phyloP scores from a whole-genome alignment of 768 basidiomycete genomes.

The Melanogaster broomeanus region DNA sequence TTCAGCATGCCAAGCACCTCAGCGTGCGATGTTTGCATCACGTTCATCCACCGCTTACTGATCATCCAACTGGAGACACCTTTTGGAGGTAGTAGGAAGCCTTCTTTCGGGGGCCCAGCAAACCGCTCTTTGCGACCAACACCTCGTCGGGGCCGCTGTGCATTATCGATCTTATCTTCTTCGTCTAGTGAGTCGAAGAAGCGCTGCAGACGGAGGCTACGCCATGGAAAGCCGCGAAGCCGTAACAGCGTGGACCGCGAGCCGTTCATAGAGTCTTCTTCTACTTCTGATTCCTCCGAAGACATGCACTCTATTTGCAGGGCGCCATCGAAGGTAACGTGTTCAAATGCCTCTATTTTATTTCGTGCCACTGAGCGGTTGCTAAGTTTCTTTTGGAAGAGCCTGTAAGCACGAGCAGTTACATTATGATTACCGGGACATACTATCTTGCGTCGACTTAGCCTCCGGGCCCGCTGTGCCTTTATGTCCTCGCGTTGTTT shows the following conservation, averaged over 20 bases:
- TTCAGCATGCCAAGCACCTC: constrained; percentile 47
- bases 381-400: constrained; percentile 57
- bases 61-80: constrained; percentile 77
- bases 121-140: constrained; percentile 55
- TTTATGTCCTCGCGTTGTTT: constrained; percentile 63
- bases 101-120: constrained; percentile 57
- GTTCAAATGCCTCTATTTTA: constrained; percentile 53
- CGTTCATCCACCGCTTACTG: constrained; percentile 61
- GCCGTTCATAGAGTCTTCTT: constrained; percentile 34
- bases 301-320: constrained; percentile 79
- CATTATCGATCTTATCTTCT: constrained; percentile 48
- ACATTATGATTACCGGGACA: constrained; percentile 24
- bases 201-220: constrained; percentile 61
- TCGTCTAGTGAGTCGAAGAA: constrained; percentile 66
- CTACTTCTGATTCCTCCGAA: constrained; percentile 72
- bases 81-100: constrained; percentile 57
- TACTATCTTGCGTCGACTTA: constrained; percentile 64
- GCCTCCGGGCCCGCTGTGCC: constrained; percentile 59
- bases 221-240: constrained; percentile 65
- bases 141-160: constrained; percentile 56
- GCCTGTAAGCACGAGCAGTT: constrained; percentile 4
- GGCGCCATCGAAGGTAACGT: constrained; percentile 69
- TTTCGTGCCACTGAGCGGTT: constrained; percentile 63
- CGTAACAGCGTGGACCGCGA: constrained; percentile 42
- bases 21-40: constrained; percentile 41